Conservation (phyloP, 139 green algal species). For the Coelastrella sp. region DNA sequence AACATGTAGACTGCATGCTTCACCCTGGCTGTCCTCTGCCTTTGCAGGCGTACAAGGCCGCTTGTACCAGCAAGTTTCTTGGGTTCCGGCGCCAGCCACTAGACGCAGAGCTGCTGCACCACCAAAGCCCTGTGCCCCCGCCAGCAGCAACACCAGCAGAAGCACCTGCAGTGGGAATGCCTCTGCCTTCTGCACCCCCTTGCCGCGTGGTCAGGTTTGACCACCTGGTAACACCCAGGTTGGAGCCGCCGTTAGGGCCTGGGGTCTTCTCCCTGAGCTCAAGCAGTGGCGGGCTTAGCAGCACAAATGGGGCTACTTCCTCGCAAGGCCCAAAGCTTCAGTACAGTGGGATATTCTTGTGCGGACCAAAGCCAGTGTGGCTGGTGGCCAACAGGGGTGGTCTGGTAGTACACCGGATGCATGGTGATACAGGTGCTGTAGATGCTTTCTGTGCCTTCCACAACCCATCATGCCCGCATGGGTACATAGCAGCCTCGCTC, state of each 20-base stretch:
- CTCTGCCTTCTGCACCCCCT: not conserved
- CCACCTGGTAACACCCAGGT: slow-evolving; percentile 41
- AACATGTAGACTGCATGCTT: no score
- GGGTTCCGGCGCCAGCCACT: slow-evolving; percentile 61
- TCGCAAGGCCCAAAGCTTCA: not conserved
- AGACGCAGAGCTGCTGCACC: slow-evolving; percentile 30
- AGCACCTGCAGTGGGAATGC: slow-evolving; percentile 21
- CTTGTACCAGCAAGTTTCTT: slow-evolving; percentile 32
- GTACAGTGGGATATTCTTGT: slow-evolving; percentile 72
- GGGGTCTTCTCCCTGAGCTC: not conserved
- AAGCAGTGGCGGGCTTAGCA: not conserved
- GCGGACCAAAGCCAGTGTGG: slow-evolving; percentile 75
- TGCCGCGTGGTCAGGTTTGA: slow-evolving; percentile 60
- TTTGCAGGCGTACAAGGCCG: slow-evolving; percentile 51
- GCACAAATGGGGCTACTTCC: not conserved
- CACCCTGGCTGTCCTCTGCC: not conserved
- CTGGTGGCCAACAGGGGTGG: slow-evolving; percentile 73
- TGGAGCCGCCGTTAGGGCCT: not conserved
- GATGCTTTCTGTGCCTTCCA: slow-evolving; percentile 88
- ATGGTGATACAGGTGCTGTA: slow-evolving; percentile 52
- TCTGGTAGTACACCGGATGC: slow-evolving; percentile 72
- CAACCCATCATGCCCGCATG: slow-evolving; percentile 86
- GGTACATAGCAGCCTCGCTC: slow-evolving; percentile 39
- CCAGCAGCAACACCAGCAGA: slow-evolving; percentile 9
- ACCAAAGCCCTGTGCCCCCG: slow-evolving; percentile 35